Conservation (phyloP, 148 eudicot genomes). For the Fallopia convolvulus region DNA sequence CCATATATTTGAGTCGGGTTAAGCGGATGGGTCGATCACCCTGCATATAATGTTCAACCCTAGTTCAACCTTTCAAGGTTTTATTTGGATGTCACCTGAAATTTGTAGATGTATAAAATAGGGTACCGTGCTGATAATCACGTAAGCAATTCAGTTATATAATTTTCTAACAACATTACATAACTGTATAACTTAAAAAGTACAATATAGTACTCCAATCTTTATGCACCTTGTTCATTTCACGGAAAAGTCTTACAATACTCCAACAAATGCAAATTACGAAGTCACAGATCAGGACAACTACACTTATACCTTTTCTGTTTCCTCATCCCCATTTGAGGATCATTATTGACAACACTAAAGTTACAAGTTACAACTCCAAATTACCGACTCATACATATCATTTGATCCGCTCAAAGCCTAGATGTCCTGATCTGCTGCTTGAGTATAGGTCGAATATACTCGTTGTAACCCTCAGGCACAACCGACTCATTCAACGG, state of each 20-base stretch:
- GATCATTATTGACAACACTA: slow-evolving; percentile 2
- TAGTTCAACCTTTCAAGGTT: no score
- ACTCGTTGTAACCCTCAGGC: slow-evolving; percentile 75
- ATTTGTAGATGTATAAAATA: no score
- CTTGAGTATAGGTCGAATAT: slow-evolving; percentile 71
- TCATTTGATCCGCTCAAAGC: slow-evolving; percentile 22
- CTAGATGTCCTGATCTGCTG: slow-evolving; percentile 56
- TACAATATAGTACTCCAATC: no score
- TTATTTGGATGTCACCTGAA: no score
- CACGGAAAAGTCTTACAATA: neutral
- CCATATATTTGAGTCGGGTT: no score
- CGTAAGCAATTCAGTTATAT: no score
- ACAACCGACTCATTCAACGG: slow-evolving; percentile 69
- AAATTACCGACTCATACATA: neutral
- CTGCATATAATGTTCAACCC: no score
- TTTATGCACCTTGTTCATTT: no score
- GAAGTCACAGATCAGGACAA: neutral
- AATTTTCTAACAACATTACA: no score
- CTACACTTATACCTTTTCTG: neutral
- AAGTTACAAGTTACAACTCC: neutral
- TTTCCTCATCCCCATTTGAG: neutral
- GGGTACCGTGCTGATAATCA: no score
- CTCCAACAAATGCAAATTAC: neutral
- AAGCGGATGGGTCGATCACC: no score
- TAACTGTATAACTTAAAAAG: no score